phyloP scores from a whole-genome alignment of 208 protist genomes.

The Crithidia sp. region DNA sequence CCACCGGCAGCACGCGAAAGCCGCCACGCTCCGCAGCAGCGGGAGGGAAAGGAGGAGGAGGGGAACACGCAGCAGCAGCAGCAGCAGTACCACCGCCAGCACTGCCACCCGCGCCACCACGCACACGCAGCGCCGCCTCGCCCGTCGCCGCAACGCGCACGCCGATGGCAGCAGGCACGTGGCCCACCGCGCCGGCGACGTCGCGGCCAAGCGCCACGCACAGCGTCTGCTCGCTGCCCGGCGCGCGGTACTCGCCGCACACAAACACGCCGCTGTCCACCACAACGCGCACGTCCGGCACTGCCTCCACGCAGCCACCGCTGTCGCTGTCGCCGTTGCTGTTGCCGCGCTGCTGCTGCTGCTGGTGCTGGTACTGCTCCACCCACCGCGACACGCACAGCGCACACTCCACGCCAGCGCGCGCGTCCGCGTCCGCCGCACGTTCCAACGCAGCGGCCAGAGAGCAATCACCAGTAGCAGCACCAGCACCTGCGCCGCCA shows the following conservation, averaged over 20 bases:
- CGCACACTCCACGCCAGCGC: too few species aligned
- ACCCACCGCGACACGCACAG: too few species aligned
- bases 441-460: too few species aligned
- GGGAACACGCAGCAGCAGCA: too few species aligned
- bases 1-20: constrained; percentile 40
- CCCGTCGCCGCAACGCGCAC: constrained; percentile 40
- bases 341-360: too few species aligned
- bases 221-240: constrained; percentile 23
- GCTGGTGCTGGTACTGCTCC: too few species aligned
- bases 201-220: constrained; percentile 38
- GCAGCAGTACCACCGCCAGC: background rate
- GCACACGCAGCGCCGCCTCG: constrained; percentile 47
- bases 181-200: constrained; percentile 26
- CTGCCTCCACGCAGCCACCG: too few species aligned
- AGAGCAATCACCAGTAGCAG: too few species aligned
- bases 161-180: constrained; percentile 29
- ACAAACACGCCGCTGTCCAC: constrained; percentile 37
- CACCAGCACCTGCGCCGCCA: too few species aligned
- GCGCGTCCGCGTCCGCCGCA: too few species aligned
- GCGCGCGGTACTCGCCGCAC: constrained; percentile 20
- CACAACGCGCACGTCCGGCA: constrained; percentile 30
- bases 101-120: constrained; percentile 1
- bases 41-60: too few species aligned
- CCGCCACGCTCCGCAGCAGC: background rate
- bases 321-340: background rate